These are phyloP conservation scores for Symbiodinium natans DNA, from an alignment of 73 alveolate genomes.

Conservation along the genomic window DNA sequence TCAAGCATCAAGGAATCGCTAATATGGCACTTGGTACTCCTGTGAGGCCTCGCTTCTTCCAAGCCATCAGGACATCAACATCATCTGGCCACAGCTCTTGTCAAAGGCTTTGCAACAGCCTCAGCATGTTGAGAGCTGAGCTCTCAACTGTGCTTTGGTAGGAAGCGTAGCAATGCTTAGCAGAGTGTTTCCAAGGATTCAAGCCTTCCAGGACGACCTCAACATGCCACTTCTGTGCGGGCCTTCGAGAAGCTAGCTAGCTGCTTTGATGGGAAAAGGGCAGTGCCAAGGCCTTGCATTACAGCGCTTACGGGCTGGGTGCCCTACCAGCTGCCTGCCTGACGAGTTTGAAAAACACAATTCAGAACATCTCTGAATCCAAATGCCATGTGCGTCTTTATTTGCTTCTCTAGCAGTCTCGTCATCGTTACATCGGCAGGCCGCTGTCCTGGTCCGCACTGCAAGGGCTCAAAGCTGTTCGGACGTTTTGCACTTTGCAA, in stretches of 20 bases:
- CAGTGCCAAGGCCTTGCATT: slow-evolving; percentile 43
- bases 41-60: too few relatives aligned
- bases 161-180: not conserved
- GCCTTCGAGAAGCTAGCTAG: not conserved
- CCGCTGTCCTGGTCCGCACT: slow-evolving; percentile 63
- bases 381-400: not conserved
- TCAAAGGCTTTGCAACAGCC: slow-evolving; percentile 57
- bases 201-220: slow-evolving; percentile 74
- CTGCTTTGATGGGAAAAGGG: not conserved
- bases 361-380: not conserved
- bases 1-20: too few relatives aligned
- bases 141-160: not conserved
- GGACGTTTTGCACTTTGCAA: slow-evolving; percentile 68
- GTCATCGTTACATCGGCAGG: not conserved
- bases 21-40: too few relatives aligned
- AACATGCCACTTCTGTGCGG: slow-evolving; percentile 48
- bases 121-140: too few relatives aligned
- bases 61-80: slow-evolving; percentile 38
- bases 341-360: not conserved
- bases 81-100: slow-evolving; percentile 88
- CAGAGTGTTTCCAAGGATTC: slow-evolving; percentile 29
- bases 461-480: slow-evolving; percentile 51
- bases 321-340: slow-evolving; percentile 62
- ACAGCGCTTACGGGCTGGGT: slow-evolving; percentile 85
- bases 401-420: not conserved